Conservation (phyloP, 768 basidiomycete genomes). For the Mycena chlorophos region DNA sequence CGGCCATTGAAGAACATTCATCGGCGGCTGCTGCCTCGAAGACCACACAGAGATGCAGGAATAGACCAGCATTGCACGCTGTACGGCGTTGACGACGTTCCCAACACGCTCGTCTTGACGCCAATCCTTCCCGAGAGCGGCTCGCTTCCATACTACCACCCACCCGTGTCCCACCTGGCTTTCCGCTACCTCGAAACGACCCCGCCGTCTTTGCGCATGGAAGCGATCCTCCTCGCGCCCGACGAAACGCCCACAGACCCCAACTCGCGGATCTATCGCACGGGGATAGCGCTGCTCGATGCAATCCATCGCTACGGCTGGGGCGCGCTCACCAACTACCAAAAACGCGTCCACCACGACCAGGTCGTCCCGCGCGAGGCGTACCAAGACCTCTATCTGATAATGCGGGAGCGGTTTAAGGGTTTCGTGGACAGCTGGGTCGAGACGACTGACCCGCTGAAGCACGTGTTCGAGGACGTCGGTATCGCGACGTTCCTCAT, state of each 20-base stretch:
- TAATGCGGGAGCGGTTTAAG: conserved; percentile 84
- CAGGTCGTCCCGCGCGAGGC: conserved; percentile 67
- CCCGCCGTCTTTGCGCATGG: conserved; percentile 50
- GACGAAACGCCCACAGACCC: conserved; percentile 45
- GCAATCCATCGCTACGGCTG: conserved; percentile 86
- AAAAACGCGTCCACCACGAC: conserved; percentile 86
- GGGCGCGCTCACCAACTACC: conserved; percentile 79
- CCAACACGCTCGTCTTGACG: conserved; percentile 53
- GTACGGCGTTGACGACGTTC: conserved; percentile 40
- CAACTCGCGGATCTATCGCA: conserved; percentile 73
- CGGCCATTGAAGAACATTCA: conserved; percentile 53
- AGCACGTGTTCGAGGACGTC: conserved; percentile 95
- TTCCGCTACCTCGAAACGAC: conserved; percentile 63
- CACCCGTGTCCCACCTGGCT: conserved; percentile 74
- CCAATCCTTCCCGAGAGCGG: conserved; percentile 50
- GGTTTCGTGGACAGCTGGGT: conserved; percentile 73
- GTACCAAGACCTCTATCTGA: conserved; percentile 89
- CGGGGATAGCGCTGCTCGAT: conserved; percentile 77
- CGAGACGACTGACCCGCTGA: conserved; percentile 81
- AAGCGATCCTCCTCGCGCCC: conserved; percentile 51
- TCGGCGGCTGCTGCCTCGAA: conserved; percentile 70
- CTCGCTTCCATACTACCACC: conserved; percentile 87
- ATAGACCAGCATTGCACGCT: conserved; percentile 80
- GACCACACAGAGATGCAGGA: conserved; percentile 72
- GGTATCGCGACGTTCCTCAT: conserved; percentile 94